Base-by-base conservation (phyloP, 371 early-diverging fungal genomes). In the Gilbertella persicaria region DNA sequence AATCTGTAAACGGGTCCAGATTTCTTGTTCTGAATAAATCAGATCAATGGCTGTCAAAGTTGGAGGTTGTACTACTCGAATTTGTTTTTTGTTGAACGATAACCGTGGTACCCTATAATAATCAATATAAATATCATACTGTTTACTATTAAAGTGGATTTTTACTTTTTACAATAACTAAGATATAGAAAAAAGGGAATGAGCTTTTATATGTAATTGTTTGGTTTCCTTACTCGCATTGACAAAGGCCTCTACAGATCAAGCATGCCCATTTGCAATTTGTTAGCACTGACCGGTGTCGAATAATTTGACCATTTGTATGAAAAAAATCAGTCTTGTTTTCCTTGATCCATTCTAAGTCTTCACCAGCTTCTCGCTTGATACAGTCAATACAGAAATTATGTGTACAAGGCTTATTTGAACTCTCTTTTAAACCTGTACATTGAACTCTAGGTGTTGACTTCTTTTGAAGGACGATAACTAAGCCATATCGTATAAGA, bases 1-100 rank as follows among this genome's bases (percentile, higher is more conserved):
- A 23, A 76, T 73, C 38, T 73, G 69, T 14, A 76, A 45, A n/a
- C 77, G 66, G 0, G 46, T 47, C 77, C 77, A 76, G 2, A 76
- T 33, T 29, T 71, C 69, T 40, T 76, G 64, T 52, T 76, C 65
- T 2, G 48, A n/a, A 50, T 64, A 66, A 16, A 64, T 19, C 19
- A 76, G 41, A 0, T 50, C 26, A n/a, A 76, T 60, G 2, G 45
- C 51, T 7, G 21, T 29, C 17, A 72, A 35, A 5, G 38, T 45
- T 13, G 75, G 75, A 24, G 70, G 73, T 24, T 54, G 35, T 10
- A 53, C 17, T 0, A 23, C 2, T 10, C 28, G 33, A 8, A 16
- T 16, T 16, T 49, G 25, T 10, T 43, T 20, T 16, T 28, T 17
- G 12, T 46, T 37, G 16, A 50, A 47, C 6, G 29, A 20, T 1